phyloP scores from a whole-genome alignment of 495 filamentous ascomycete genomes.

The Neurospora tetraspora region DNA sequence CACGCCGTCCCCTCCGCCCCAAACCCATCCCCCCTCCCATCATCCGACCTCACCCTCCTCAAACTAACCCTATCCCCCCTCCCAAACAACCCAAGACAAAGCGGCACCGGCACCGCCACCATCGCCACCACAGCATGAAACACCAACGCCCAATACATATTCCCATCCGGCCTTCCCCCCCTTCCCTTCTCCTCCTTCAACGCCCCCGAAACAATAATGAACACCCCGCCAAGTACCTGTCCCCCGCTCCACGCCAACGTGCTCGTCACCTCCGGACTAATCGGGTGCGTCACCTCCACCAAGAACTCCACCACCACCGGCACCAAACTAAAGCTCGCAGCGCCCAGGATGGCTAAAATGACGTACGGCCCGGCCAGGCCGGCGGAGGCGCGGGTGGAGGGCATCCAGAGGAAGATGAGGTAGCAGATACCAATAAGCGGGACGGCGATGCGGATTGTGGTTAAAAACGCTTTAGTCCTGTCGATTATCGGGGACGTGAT shows the following conservation, averaged over 20 bases:
- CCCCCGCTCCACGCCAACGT: slow-evolving; percentile 79
- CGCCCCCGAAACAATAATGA: slow-evolving; percentile 73
- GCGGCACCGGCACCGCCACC: slow-evolving; percentile 53
- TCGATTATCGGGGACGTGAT: slow-evolving; percentile 74
- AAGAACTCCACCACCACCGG: slow-evolving; percentile 81
- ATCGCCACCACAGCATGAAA: slow-evolving; percentile 65
- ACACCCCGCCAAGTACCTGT: slow-evolving; percentile 68
- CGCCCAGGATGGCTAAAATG: slow-evolving; percentile 65
- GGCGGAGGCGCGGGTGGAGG: slow-evolving; percentile 42
- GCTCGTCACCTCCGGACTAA: slow-evolving; percentile 76
- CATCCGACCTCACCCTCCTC: slow-evolving; percentile 43
- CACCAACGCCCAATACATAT: slow-evolving; percentile 66
- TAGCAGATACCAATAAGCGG: slow-evolving; percentile 66
- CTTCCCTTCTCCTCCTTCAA: slow-evolving; percentile 56
- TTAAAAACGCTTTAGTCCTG: slow-evolving; percentile 67
- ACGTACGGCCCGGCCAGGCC: slow-evolving; percentile 60
- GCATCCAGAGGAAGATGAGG: slow-evolving; percentile 73
- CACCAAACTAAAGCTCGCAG: slow-evolving; percentile 66
- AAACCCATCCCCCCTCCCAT: slow-evolving; percentile 4
- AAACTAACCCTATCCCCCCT: slow-evolving; percentile 38
- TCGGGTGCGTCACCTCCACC: slow-evolving; percentile 76
- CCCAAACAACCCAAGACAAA: slow-evolving; percentile 59
- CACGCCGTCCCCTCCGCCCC: background rate
- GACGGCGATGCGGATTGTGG: slow-evolving; percentile 62
- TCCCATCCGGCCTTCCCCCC: slow-evolving; percentile 45